Percentiles rank a stretch among this genome's conserved stretches.
phyloP scores from a whole-genome alignment of 129 eudicot genomes.

The Flaveria ramosissima region DNA sequence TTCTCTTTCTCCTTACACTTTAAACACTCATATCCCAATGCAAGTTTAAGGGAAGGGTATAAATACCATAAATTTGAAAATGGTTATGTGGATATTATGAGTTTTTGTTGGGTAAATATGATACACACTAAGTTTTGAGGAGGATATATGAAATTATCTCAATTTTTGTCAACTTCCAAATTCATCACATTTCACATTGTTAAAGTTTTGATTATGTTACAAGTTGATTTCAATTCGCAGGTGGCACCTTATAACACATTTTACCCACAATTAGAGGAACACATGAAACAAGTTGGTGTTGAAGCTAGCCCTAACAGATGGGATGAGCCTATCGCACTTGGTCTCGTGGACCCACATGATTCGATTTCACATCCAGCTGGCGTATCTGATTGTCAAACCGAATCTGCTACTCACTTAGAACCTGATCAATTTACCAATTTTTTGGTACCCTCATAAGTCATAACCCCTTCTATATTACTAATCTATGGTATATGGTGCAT shows the following conservation, averaged over 20 bases:
- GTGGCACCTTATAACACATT: constrained; percentile 98
- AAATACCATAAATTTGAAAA: background rate
- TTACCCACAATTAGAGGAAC: constrained; percentile 80
- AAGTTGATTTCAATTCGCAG: constrained; percentile 28
- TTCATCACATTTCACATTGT: background rate
- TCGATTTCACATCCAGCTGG: constrained; percentile 46
- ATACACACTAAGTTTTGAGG: background rate
- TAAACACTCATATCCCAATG: background rate
- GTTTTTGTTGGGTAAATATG: background rate
- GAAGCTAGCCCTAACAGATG: constrained; percentile 71
- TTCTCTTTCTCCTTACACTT: background rate
- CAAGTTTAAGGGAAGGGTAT: background rate
- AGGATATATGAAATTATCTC: background rate
- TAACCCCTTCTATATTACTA: background rate
- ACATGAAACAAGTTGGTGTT: constrained; percentile 86
- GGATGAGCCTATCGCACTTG: constrained; percentile 52
- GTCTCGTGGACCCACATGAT: constrained; percentile 45
- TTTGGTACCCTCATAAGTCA: constrained; percentile 49
- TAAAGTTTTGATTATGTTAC: background rate
- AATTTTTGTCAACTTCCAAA: background rate
- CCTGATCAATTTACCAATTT: constrained; percentile 87
- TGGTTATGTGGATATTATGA: background rate
- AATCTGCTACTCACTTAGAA: constrained; percentile 68
- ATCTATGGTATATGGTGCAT: background rate
- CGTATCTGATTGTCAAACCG: constrained; percentile 45